phyloP scores from a whole-genome alignment of 139 green algal genomes.

The Volvox reticuliferus region DNA sequence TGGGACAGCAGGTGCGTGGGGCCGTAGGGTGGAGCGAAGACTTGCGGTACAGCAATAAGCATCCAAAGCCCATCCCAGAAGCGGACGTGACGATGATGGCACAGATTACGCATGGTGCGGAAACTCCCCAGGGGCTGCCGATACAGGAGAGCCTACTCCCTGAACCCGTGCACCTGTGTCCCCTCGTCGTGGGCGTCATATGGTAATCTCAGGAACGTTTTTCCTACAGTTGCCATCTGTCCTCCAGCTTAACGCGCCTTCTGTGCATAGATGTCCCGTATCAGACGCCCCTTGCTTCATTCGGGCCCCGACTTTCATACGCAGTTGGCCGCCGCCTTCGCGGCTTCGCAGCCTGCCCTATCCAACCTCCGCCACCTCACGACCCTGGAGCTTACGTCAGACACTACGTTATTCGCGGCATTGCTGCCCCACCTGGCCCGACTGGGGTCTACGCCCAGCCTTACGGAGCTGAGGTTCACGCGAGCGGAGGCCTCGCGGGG shows the following conservation, averaged over 20 bases:
- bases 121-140: too few relatives aligned
- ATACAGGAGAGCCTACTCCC: too few relatives aligned
- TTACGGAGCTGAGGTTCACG: constrained; percentile 27
- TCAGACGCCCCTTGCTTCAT: neutral
- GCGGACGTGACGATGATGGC: too few relatives aligned
- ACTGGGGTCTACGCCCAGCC: neutral
- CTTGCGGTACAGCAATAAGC: neutral
- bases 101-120: too few relatives aligned
- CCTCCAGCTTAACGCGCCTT: too few relatives aligned
- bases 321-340: neutral
- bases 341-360: neutral
- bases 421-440: neutral
- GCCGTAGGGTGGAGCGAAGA: neutral
- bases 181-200: too few relatives aligned
- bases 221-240: too few relatives aligned
- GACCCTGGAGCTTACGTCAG: constrained; percentile 26
- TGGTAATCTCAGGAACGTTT: too few relatives aligned
- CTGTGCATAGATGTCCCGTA: neutral
- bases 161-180: too few relatives aligned
- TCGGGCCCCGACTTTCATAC: neutral
- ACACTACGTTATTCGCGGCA: neutral
- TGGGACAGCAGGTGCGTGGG: constrained; percentile 10
- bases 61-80: too few relatives aligned
- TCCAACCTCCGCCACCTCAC: constrained; percentile 20
- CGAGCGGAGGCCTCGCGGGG: neutral